phyloP scores from a whole-genome alignment of 495 filamentous ascomycete genomes.

The Talaromyces wortmannii region DNA sequence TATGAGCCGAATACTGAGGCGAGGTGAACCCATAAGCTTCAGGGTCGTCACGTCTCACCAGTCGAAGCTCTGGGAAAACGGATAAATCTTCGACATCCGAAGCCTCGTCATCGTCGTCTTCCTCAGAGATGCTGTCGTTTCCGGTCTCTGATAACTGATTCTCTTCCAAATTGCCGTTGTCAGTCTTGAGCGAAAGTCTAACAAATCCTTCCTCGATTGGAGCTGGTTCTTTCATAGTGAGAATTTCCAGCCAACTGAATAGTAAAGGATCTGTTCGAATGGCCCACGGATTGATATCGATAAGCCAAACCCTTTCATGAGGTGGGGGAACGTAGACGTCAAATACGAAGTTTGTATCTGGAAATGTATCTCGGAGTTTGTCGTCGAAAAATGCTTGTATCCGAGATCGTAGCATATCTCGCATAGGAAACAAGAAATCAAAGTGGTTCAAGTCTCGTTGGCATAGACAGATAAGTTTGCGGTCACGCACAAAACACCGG shows the following conservation, averaged over 20 bases:
- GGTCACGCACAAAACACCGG: constrained; percentile 81
- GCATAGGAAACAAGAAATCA: constrained; percentile 66
- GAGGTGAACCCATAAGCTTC: constrained; percentile 80
- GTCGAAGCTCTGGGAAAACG: constrained; percentile 68
- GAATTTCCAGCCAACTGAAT: constrained; percentile 85
- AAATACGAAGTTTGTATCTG: constrained; percentile 77
- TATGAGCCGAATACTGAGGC: constrained; percentile 89
- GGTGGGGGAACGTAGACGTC: constrained; percentile 85
- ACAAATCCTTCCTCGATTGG: constrained; percentile 28
- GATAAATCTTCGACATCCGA: background rate
- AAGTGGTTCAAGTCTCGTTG: constrained; percentile 91
- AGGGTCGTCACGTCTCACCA: constrained; percentile 77
- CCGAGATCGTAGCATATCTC: constrained; percentile 48
- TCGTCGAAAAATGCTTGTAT: constrained; percentile 70
- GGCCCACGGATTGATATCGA: constrained; percentile 97
- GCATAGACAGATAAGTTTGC: constrained; percentile 71
- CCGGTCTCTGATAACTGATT: constrained; percentile 2
- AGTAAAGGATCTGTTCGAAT: constrained; percentile 79
- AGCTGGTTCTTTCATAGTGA: constrained; percentile 56
- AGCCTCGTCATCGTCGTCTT: constrained; percentile 22
- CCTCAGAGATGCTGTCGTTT: constrained; percentile 15
- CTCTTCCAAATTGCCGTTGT: background rate
- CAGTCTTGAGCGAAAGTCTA: constrained; percentile 29
- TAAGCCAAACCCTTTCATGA: constrained; percentile 69
- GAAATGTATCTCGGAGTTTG: constrained; percentile 67